These are phyloP conservation scores for Salix udensis DNA, from an alignment of 345 rosid genomes.

Conservation along the genomic window DNA sequence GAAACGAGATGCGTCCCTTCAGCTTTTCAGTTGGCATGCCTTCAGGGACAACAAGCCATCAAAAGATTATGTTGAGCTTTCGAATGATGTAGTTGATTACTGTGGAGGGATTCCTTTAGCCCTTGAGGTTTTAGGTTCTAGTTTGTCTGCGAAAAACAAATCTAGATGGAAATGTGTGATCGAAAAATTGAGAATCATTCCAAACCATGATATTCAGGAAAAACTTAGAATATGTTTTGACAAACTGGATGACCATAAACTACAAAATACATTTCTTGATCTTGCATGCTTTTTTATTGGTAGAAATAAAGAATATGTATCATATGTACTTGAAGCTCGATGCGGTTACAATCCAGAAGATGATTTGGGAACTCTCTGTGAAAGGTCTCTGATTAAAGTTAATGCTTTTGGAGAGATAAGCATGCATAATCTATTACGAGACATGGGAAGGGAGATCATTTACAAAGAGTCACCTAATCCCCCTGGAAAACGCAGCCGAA, in stretches of 20 bases:
- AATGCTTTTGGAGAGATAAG: too few species aligned
- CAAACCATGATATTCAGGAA: background rate
- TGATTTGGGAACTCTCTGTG: background rate
- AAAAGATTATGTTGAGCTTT: background rate
- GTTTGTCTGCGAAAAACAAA: background rate
- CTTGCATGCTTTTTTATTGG: background rate
- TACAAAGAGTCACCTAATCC: too few species aligned
- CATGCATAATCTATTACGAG: too few species aligned
- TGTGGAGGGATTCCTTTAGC: conserved; percentile 14
- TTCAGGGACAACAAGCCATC: background rate
- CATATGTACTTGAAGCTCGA: background rate
- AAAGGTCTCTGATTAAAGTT: background rate
- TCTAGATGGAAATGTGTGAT: conserved; percentile 3
- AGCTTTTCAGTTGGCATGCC: conserved; percentile 10
- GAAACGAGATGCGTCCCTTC: background rate
- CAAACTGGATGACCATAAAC: background rate
- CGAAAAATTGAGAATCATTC: background rate
- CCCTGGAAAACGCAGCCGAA: background rate
- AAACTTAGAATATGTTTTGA: background rate
- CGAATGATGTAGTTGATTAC: background rate
- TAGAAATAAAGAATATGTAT: background rate
- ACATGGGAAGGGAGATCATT: too few species aligned
- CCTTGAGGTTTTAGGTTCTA: conserved; percentile 12
- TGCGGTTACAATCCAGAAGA: background rate
- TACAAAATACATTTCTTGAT: background rate